phyloP scores from a whole-genome alignment of 2,329 filamentous ascomycete species.

The Tricladium varicosporioides region DNA sequence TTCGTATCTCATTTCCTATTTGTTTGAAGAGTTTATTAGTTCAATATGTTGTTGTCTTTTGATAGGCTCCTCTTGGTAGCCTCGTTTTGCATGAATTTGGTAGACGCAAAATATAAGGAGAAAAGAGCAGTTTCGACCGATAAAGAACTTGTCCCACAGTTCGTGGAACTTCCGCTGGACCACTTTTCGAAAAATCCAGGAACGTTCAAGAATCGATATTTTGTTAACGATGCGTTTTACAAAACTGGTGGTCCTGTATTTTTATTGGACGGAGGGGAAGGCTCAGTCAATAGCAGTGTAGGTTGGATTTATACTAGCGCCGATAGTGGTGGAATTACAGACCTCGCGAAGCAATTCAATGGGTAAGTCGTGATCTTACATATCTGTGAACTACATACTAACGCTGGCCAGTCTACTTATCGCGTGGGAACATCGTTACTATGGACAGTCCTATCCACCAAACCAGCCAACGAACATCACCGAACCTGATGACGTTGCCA shows the following conservation, averaged over 20 bases:
- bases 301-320: neutral
- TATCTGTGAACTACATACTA: conserved; percentile 1
- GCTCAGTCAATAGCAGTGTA: neutral
- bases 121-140: too few species aligned
- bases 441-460: conserved; percentile 7
- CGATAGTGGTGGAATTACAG: neutral
- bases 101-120: too few species aligned
- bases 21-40: too few species aligned
- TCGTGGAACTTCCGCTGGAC: conserved; percentile 1
- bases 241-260: conserved; percentile 10
- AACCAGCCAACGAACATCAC: conserved; percentile 1
- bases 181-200: conserved; percentile 4
- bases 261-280: conserved; percentile 12
- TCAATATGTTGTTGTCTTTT: too few species aligned
- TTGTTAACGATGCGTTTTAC: conserved; percentile 14
- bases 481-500: neutral
- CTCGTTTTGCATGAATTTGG: too few species aligned
- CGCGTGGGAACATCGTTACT: conserved; percentile 16
- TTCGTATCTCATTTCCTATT: too few species aligned
- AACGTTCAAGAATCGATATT: conserved; percentile 15
- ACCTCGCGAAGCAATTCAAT: neutral
- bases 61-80: too few species aligned
- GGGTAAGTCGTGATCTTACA: conserved; percentile 1
- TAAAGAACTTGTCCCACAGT: too few species aligned
- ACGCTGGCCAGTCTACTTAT: conserved; percentile 8